phyloP scores from a whole-genome alignment of 2,329 filamentous ascomycete species.

The Xylaria sp. region DNA sequence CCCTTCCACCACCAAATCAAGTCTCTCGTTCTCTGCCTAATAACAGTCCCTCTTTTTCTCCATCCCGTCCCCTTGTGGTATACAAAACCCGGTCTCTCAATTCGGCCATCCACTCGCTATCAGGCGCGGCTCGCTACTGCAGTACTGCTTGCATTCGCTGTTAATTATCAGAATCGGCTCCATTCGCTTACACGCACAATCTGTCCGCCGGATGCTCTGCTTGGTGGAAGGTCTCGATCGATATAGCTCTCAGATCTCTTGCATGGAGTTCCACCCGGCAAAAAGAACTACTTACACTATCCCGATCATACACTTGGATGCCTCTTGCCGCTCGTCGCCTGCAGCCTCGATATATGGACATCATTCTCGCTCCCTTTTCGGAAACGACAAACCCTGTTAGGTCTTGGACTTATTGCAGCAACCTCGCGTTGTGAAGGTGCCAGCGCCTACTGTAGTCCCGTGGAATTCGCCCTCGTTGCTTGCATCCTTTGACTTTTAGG shows the following conservation, averaged over 20 bases:
- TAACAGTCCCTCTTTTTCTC: neutral
- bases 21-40: constrained; percentile 11
- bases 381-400: constrained; percentile 12
- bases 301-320: constrained; percentile 18
- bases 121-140: constrained; percentile 24
- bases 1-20: constrained; percentile 6
- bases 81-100: neutral
- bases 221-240: neutral
- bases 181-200: constrained; percentile 14
- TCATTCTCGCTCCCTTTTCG: neutral
- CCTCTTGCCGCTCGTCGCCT: constrained; percentile 9
- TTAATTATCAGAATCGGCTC: neutral
- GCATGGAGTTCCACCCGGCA: neutral
- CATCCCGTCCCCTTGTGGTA: neutral
- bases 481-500: constrained; percentile 20
- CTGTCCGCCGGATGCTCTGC: neutral
- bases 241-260: constrained; percentile 5
- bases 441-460: neutral
- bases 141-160: constrained; percentile 20
- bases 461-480: neutral
- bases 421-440: constrained; percentile 6
- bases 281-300: neutral
- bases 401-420: constrained; percentile 13
- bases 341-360: constrained; percentile 26
- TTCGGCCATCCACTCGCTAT: constrained; percentile 22